Evolutionary conservation across 192 early-diverging fungal species (phyloP), one percentile per base, ranked within the genome.

Genomic region (Glomus cerebriforme): DNA sequence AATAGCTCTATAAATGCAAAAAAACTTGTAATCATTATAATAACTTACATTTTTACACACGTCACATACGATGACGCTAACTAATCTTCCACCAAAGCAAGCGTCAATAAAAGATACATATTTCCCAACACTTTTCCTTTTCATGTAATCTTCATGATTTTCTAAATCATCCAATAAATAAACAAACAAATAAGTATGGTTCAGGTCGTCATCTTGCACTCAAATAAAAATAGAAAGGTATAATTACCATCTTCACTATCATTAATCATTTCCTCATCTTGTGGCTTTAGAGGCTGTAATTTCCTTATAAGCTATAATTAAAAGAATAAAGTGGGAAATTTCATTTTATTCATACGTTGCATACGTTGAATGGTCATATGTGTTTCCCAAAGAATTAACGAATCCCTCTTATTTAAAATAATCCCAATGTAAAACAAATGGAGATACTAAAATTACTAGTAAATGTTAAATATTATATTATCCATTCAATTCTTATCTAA

Each of bases 1-100:
- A 43, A 10, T 1, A 8, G 12, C 12, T 43, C 10, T n/a, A n/a
- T n/a, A 43, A 43, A 43, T 43, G 8, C 8, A 43, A 43, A 13
- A 1, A 10, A 10, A 27, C 7, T 26, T 19, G 35, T 77, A 45
- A 37, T 26, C 35, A 35, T 26, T 45, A 27, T 59, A 12, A 6
- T 0, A 68, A 81, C 74, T 73, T 84, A 86, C 83, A 80, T 84
- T 80, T 75, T 83, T 82, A 83, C 92, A 93, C 2, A 80, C 69
- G 22, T 91, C 89, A 73, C 93, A 94, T 15, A 94, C 86, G 59
- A 94, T 89, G 27, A 90, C 82, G 58, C 87, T 89, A 27, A 88
- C 88, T 70, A 94, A 75, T 74, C 86, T 81, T 17, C 92, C 93
- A 13, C 87, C 87, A 86, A 94, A 94, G n/a, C 89, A 83, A 15